Evolutionary conservation across 495 filamentous ascomycete genomes (phyloP).

Genomic region (Cercophora newfieldiana): DNA sequence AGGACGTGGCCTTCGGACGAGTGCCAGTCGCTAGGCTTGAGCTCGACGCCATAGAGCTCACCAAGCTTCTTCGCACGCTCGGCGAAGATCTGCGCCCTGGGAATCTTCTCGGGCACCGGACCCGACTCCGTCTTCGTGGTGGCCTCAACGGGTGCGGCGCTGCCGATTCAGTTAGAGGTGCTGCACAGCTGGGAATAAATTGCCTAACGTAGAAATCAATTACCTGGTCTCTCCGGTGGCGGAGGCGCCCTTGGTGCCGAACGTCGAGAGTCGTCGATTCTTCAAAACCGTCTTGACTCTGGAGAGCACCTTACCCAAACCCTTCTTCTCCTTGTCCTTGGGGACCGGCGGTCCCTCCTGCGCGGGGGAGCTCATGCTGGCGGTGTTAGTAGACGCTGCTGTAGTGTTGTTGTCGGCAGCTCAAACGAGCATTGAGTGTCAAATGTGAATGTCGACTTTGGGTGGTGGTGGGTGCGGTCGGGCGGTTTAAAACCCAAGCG

Average conservation of each 20-base stretch:
- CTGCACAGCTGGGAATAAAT: not conserved
- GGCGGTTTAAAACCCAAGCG: not conserved
- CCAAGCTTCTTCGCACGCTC: slow-evolving; percentile 71
- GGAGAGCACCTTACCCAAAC: slow-evolving; percentile 61
- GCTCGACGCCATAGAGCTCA: slow-evolving; percentile 70
- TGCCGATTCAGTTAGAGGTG: slow-evolving; percentile 27
- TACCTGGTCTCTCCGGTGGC: slow-evolving; percentile 35
- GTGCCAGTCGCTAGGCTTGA: slow-evolving; percentile 70
- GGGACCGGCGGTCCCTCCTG: slow-evolving; percentile 36
- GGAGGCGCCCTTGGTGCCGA: slow-evolving; percentile 21
- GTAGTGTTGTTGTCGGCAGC: not conserved
- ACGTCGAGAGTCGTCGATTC: slow-evolving; percentile 38
- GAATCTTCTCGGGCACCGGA: slow-evolving; percentile 36
- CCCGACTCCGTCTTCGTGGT: slow-evolving; percentile 16
- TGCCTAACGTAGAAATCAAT: slow-evolving; percentile 9
- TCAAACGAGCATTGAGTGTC: not conserved
- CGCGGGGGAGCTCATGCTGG: slow-evolving; percentile 47
- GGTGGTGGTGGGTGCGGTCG: not conserved
- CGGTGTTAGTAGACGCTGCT: slow-evolving; percentile 16
- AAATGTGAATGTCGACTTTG: not conserved
- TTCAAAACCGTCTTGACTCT: slow-evolving; percentile 65
- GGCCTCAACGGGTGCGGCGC: slow-evolving; percentile 9
- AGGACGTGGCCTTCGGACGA: slow-evolving; percentile 56
- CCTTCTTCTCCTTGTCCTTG: slow-evolving; percentile 59
- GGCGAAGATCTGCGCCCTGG: slow-evolving; percentile 56